phyloP scores from a whole-genome alignment of 1,284 basidiomycete genomes.

The Cryptococcus amylolentus region DNA sequence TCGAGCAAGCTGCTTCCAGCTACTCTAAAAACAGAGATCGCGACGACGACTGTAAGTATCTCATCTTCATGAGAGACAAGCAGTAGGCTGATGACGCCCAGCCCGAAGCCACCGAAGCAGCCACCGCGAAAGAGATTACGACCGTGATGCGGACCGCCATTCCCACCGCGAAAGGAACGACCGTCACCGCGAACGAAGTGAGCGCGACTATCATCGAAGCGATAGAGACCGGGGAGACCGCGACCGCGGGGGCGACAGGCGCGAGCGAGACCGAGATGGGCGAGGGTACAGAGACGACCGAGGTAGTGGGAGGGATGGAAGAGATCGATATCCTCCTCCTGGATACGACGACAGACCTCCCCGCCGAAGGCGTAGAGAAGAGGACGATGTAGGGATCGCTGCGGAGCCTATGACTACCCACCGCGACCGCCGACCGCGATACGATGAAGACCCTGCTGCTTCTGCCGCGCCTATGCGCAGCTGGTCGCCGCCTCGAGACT shows the following conservation, averaged over 20 bases:
- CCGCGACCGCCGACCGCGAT: slow-evolving; percentile 20
- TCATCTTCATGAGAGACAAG: not conserved
- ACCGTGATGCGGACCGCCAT: slow-evolving; percentile 8
- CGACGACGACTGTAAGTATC: slow-evolving; percentile 19
- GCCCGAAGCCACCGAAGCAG: slow-evolving; percentile 22
- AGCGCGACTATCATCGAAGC: not conserved
- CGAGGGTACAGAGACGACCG: slow-evolving; percentile 7
- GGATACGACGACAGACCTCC: slow-evolving; percentile 15
- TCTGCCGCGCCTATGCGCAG: not conserved
- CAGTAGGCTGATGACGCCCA: not conserved
- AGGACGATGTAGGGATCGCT: slow-evolving; percentile 16
- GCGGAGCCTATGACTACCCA: slow-evolving; percentile 21
- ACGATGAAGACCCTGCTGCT: slow-evolving; percentile 11
- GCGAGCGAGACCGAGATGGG: slow-evolving; percentile 10
- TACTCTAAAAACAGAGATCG: slow-evolving; percentile 21
- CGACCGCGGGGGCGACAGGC: not conserved
- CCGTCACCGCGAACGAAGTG: slow-evolving; percentile 6
- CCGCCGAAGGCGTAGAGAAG: slow-evolving; percentile 18
- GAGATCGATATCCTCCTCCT: slow-evolving; percentile 9
- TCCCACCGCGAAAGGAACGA: slow-evolving; percentile 10
- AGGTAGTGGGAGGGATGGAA: slow-evolving; percentile 15
- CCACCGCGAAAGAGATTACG: slow-evolving; percentile 9
- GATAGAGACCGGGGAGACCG: slow-evolving; percentile 10
- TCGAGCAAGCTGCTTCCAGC: slow-evolving; percentile 27
- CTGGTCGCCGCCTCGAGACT: slow-evolving; percentile 3